A percentile compares a stretch with the other conserved stretches of the same genome.
Conservation (phyloP, 2,329 filamentous ascomycete species). For the Fusarium azukiicola region DNA sequence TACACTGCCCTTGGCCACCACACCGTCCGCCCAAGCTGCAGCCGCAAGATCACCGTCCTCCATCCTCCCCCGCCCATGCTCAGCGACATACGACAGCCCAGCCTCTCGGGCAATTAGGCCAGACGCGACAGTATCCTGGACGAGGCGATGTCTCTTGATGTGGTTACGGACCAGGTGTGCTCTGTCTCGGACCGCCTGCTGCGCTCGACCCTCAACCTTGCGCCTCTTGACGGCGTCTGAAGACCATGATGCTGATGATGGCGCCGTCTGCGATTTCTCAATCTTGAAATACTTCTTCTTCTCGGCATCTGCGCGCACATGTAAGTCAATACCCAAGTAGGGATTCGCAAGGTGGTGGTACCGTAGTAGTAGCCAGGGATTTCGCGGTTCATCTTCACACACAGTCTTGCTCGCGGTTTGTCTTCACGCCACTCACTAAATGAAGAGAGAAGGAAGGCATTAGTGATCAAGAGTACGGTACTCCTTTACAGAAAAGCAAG, state of each 20-base stretch:
- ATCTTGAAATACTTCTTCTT: conserved; percentile 86
- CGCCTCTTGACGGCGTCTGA: conserved; percentile 79
- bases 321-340: not conserved
- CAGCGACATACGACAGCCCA: conserved; percentile 37
- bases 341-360: conserved; percentile 48
- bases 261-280: conserved; percentile 76
- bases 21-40: conserved; percentile 63
- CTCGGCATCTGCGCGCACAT: conserved; percentile 66
- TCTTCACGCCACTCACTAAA: not conserved
- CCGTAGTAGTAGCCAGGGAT: conserved; percentile 79
- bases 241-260: conserved; percentile 75
- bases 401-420: not conserved
- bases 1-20: conserved; percentile 66
- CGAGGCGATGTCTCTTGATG: conserved; percentile 62
- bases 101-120: conserved; percentile 56
- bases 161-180: conserved; percentile 60
- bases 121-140: conserved; percentile 59
- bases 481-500: not conserved
- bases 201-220: conserved; percentile 66
- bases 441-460: no score
- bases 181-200: conserved; percentile 52
- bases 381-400: conserved; percentile 57
- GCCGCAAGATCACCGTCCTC: conserved; percentile 54
- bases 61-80: conserved; percentile 46
- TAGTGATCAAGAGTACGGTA: not conserved